A percentile compares a stretch with the other conserved stretches of the same genome.
phyloP scores from a whole-genome alignment of 176 grass and related monocot species.

The Aechmea fasciata region DNA sequence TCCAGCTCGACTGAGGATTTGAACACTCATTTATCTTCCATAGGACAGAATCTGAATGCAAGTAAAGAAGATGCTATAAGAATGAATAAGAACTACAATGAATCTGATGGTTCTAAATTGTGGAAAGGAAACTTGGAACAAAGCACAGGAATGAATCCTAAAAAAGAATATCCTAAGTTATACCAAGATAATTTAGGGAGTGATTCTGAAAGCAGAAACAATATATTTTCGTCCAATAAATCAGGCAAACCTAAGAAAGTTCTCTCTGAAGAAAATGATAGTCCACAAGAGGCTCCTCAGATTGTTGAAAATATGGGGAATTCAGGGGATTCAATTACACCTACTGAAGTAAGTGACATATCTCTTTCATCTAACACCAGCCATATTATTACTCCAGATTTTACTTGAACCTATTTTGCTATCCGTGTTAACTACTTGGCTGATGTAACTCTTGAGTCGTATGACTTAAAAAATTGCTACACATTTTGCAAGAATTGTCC shows the following conservation, averaged over 20 bases:
- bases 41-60: slow-evolving; percentile 23
- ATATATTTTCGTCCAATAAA: slow-evolving; percentile 44
- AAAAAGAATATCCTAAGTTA: slow-evolving; percentile 25
- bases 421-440: neutral
- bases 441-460: no score
- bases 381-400: neutral
- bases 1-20: slow-evolving; percentile 35
- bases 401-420: neutral
- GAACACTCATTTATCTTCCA: slow-evolving; percentile 32
- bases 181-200: slow-evolving; percentile 50
- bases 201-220: slow-evolving; percentile 47
- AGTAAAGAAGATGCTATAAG: slow-evolving; percentile 24
- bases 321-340: slow-evolving; percentile 30
- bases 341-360: slow-evolving; percentile 48
- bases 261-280: slow-evolving; percentile 30
- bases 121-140: slow-evolving; percentile 42
- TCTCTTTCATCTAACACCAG: neutral
- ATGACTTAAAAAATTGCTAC: no score
- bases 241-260: slow-evolving; percentile 38
- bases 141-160: slow-evolving; percentile 8
- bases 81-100: slow-evolving; percentile 23
- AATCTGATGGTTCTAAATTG: slow-evolving; percentile 48
- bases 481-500: no score
- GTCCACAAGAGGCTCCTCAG: slow-evolving; percentile 29
- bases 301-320: slow-evolving; percentile 41